phyloP scores from a whole-genome alignment of 2,329 filamentous ascomycete genomes.

The Exophiala sideris region DNA sequence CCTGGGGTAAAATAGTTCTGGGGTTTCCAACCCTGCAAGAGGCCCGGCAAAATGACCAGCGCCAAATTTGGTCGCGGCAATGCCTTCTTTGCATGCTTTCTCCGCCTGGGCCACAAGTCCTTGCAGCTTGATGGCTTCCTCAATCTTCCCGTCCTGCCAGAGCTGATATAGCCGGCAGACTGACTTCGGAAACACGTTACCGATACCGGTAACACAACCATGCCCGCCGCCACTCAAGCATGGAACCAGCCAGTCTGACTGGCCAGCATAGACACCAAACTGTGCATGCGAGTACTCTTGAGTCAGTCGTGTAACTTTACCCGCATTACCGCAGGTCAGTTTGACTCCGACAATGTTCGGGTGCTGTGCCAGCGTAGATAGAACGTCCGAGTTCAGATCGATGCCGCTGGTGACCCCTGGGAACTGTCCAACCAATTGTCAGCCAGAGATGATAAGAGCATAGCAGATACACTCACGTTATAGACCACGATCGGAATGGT shows the following conservation, averaged over 20 bases:
- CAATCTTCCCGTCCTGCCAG: slow-evolving; percentile 67
- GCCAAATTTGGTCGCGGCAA: slow-evolving; percentile 48
- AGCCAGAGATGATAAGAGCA: too few relatives aligned
- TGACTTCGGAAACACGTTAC: slow-evolving; percentile 80
- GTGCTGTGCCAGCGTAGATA: slow-evolving; percentile 55
- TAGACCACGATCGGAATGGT: slow-evolving; percentile 65
- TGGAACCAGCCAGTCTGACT: slow-evolving; percentile 73
- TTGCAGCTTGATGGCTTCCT: slow-evolving; percentile 73
- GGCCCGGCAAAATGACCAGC: slow-evolving; percentile 44
- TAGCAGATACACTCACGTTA: slow-evolving; percentile 41
- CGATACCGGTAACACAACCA: slow-evolving; percentile 80
- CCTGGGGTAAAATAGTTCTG: too few relatives aligned
- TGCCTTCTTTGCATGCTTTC: slow-evolving; percentile 51
- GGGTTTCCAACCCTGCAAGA: slow-evolving; percentile 31
- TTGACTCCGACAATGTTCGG: slow-evolving; percentile 66
- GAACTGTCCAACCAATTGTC: slow-evolving; percentile 38
- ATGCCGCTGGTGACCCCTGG: slow-evolving; percentile 63
- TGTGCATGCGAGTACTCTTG: slow-evolving; percentile 24
- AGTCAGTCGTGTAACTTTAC: slow-evolving; percentile 53
- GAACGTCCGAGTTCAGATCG: slow-evolving; percentile 64
- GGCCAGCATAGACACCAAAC: slow-evolving; percentile 40
- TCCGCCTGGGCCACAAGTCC: slow-evolving; percentile 64
- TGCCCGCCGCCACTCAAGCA: slow-evolving; percentile 74
- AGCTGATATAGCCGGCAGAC: slow-evolving; percentile 77
- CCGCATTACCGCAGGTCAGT: slow-evolving; percentile 63